Conservation (phyloP, 1,284 basidiomycete species). For the Tremellales sp. region DNA sequence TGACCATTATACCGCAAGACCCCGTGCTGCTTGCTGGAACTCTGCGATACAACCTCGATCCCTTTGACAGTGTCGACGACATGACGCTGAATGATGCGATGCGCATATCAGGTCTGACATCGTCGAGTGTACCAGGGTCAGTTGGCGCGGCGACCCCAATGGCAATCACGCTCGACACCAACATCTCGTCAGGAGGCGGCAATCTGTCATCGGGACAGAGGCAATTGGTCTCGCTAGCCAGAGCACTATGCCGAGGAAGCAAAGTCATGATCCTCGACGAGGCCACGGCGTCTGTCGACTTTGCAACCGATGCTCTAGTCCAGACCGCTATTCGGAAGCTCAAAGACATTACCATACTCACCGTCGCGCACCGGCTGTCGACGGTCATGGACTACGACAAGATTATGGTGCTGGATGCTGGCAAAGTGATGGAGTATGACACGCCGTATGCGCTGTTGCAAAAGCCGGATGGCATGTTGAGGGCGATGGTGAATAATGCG, state of each 20-base stretch:
- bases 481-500: slow-evolving; percentile 61
- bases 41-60: slow-evolving; percentile 71
- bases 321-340: slow-evolving; percentile 52
- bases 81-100: slow-evolving; percentile 55
- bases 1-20: slow-evolving; percentile 60
- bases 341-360: slow-evolving; percentile 46
- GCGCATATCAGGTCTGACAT: slow-evolving; percentile 50
- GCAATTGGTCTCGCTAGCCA: slow-evolving; percentile 58
- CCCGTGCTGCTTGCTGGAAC: slow-evolving; percentile 70
- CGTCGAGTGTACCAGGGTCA: slow-evolving; percentile 19
- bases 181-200: slow-evolving; percentile 51
- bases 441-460: slow-evolving; percentile 59
- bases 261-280: slow-evolving; percentile 57
- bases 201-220: slow-evolving; percentile 70
- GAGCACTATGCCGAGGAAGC: slow-evolving; percentile 54
- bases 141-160: slow-evolving; percentile 34
- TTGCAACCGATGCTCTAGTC: slow-evolving; percentile 51
- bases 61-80: slow-evolving; percentile 70
- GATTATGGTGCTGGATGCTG: slow-evolving; percentile 54
- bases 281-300: slow-evolving; percentile 50
- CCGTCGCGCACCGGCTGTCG: slow-evolving; percentile 51
- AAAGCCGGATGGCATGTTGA: slow-evolving; percentile 55
- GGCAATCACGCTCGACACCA: slow-evolving; percentile 45
- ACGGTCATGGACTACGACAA: slow-evolving; percentile 55
- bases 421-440: slow-evolving; percentile 55